A percentile compares a stretch with the other conserved stretches of the same genome.
phyloP scores from a whole-genome alignment of 805 yeast species.

The Kluyveromyces dobzhanskii region DNA sequence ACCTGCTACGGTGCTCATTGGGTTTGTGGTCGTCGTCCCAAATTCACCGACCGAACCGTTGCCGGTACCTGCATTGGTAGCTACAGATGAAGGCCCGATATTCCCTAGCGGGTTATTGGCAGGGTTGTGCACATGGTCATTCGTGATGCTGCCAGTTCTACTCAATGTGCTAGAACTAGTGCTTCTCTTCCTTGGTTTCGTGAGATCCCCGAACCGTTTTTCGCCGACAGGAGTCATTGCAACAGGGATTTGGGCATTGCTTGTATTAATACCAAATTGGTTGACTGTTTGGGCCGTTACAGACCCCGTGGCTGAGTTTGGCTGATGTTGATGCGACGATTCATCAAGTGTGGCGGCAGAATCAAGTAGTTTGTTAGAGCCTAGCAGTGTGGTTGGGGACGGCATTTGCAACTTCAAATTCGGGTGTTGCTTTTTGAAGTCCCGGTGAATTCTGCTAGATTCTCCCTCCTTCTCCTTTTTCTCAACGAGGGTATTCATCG shows the following conservation, averaged over 20 bases:
- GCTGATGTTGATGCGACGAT: slow-evolving; percentile 2
- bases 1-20: too few relatives aligned
- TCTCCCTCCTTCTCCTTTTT: slow-evolving; percentile 12
- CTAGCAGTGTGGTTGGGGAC: slow-evolving; percentile 45
- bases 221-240: slow-evolving; percentile 81
- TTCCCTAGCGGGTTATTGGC: neutral
- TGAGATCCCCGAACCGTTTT: slow-evolving; percentile 11
- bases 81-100: too few relatives aligned
- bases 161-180: slow-evolving; percentile 4
- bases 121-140: slow-evolving; percentile 2
- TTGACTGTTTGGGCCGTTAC: slow-evolving; percentile 39
- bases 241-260: slow-evolving; percentile 43
- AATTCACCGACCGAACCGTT: too few relatives aligned
- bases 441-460: slow-evolving; percentile 23
- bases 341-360: slow-evolving; percentile 26
- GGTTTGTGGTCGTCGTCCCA: too few relatives aligned
- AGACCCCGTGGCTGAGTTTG: slow-evolving; percentile 4
- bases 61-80: too few relatives aligned
- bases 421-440: slow-evolving; percentile 39
- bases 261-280: slow-evolving; percentile 59
- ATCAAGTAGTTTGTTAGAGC: slow-evolving; percentile 22
- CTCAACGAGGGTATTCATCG: slow-evolving; percentile 20
- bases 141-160: slow-evolving; percentile 8
- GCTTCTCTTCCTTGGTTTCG: slow-evolving; percentile 9
- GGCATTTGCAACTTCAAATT: slow-evolving; percentile 69